phyloP scores from a whole-genome alignment of 139 green algal genomes.

The Micractinium sp. region DNA sequence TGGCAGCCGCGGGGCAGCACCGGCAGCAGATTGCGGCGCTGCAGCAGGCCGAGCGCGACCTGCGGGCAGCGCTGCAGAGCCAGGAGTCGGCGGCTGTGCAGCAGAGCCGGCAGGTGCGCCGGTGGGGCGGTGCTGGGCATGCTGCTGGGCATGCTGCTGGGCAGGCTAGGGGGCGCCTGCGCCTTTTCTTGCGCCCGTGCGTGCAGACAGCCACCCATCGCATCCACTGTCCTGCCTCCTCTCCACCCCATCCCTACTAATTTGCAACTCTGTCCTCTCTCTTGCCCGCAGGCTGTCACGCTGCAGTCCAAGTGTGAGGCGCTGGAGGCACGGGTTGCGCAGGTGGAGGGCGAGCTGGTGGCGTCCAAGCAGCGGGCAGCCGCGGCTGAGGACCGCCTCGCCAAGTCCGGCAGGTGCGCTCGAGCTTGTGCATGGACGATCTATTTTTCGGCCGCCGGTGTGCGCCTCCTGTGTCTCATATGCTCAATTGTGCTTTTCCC shows the following conservation, averaged over 20 bases:
- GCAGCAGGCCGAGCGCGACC: conserved; percentile 13
- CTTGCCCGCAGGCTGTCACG: background rate
- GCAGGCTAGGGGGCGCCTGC: background rate
- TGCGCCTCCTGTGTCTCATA: background rate
- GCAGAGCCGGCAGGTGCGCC: conserved; percentile 5
- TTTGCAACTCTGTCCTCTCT: background rate
- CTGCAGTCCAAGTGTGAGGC: background rate
- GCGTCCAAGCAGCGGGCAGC: background rate
- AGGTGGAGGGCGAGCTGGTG: conserved; percentile 7
- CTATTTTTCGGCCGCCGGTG: too few species aligned
- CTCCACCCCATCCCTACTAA: background rate
- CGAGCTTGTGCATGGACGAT: background rate
- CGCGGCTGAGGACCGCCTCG: conserved; percentile 11
- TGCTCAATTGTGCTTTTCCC: background rate
- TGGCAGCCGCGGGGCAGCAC: conserved; percentile 19
- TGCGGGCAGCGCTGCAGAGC: conserved; percentile 1
- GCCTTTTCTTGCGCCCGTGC: too few species aligned
- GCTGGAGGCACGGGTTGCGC: background rate
- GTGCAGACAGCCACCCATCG: too few species aligned
- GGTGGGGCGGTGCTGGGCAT: background rate
- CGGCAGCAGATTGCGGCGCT: background rate
- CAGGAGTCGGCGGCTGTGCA: background rate
- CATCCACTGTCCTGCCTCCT: background rate
- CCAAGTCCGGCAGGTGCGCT: conserved; percentile 19
- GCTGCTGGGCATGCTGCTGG: background rate